phyloP scores from a whole-genome alignment of 768 basidiomycete genomes.

The Plicaturopsis crispa region DNA sequence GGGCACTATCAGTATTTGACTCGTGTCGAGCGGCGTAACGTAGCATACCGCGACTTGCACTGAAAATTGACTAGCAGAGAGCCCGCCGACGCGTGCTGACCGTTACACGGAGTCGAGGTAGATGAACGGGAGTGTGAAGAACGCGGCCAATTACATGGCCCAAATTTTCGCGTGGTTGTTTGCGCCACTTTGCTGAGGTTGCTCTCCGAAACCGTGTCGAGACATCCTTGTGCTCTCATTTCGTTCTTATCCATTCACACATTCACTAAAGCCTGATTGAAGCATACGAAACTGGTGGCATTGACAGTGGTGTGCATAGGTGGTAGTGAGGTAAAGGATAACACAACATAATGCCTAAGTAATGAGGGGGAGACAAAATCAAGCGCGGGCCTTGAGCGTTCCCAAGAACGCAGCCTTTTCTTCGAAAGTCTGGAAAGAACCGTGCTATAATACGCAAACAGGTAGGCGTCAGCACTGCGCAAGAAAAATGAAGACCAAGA shows the following conservation, averaged over 20 bases:
- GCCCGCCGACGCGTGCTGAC: too few species aligned
- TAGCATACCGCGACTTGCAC: conserved; percentile 39
- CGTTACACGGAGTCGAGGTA: too few species aligned
- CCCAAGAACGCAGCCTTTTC: conserved; percentile 95
- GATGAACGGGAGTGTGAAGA: too few species aligned
- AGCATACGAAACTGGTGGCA: conserved; percentile 14
- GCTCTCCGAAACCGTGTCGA: too few species aligned
- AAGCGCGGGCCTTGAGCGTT: conserved; percentile 80
- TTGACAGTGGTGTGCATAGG: conserved; percentile 23
- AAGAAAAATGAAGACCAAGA: not conserved
- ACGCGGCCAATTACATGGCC: too few species aligned
- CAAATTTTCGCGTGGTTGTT: too few species aligned
- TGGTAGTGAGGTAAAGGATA: conserved; percentile 22
- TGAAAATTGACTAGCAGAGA: too few species aligned
- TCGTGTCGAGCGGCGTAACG: conserved; percentile 2
- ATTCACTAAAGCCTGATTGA: too few species aligned
- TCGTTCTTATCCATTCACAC: too few species aligned
- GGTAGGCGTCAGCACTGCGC: conserved; percentile 2
- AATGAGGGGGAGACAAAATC: conserved; percentile 34
- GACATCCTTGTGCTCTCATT: too few species aligned
- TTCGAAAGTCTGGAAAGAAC: conserved; percentile 93
- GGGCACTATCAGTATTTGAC: too few species aligned
- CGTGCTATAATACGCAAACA: conserved; percentile 49
- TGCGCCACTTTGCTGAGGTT: too few species aligned
- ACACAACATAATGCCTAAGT: conserved; percentile 30